phyloP scores from a whole-genome alignment of 1,284 basidiomycete genomes.

The Flammula alnicola region DNA sequence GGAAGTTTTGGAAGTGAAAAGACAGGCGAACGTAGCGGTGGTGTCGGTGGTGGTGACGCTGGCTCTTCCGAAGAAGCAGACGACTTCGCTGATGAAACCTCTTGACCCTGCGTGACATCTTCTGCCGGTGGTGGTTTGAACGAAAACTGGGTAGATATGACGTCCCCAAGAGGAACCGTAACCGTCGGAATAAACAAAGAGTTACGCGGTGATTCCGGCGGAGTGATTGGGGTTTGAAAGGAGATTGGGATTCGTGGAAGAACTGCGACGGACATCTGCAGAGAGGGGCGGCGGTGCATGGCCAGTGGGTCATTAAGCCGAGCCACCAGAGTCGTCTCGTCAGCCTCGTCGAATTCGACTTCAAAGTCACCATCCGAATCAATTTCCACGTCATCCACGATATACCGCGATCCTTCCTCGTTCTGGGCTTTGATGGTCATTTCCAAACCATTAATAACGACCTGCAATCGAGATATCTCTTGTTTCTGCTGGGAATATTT shows the following conservation, averaged over 20 bases:
- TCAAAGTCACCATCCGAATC: constrained; percentile 27
- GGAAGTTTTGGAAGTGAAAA: constrained; percentile 11
- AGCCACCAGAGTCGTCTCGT: constrained; percentile 26
- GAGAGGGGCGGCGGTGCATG: constrained; percentile 17
- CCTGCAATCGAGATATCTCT: constrained; percentile 50
- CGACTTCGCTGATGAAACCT: constrained; percentile 1
- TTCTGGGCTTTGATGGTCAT: constrained; percentile 24
- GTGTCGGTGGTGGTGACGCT: constrained; percentile 24
- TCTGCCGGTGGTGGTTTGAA: constrained; percentile 5
- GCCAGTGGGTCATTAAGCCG: constrained; percentile 13
- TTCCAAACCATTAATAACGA: constrained; percentile 55
- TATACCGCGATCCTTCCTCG: constrained; percentile 15
- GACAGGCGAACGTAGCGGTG: constrained; percentile 19
- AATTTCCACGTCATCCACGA: constrained; percentile 18
- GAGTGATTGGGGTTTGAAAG: constrained; percentile 40
- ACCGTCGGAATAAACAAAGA: constrained; percentile 22
- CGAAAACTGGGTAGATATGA: constrained; percentile 11
- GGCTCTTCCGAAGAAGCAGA: constrained; percentile 16
- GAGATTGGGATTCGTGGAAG: constrained; percentile 24
- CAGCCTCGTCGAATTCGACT: constrained; percentile 22
- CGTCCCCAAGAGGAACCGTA: constrained; percentile 14
- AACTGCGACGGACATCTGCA: constrained; percentile 23
- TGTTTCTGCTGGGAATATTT: constrained; percentile 41
- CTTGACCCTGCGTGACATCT: neutral
- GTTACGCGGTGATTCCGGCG: constrained; percentile 39